These are phyloP conservation scores for Penicillium manginii DNA, from an alignment of 495 filamentous ascomycete genomes.

Conservation along the genomic window DNA sequence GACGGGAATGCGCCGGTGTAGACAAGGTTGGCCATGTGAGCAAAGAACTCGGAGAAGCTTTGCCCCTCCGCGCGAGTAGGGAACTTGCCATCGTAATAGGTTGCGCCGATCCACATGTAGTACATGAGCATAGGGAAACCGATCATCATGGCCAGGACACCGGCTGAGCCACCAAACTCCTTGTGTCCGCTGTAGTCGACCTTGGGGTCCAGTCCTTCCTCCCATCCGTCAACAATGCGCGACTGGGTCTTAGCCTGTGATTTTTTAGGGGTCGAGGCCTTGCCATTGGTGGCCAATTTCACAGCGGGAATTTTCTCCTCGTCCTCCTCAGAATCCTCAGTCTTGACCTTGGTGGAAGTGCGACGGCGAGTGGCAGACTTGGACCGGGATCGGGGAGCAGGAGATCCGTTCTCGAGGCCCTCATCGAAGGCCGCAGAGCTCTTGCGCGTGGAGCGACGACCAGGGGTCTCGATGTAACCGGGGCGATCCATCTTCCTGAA, in stretches of 20 bases:
- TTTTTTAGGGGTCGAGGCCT: conserved; percentile 31
- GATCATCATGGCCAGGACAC: conserved; percentile 83
- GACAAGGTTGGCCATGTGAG: conserved; percentile 67
- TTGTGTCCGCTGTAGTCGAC: conserved; percentile 79
- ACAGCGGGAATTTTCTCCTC: conserved; percentile 33
- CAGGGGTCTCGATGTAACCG: conserved; percentile 62
- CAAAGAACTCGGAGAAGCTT: conserved; percentile 65
- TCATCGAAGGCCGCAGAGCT: conserved; percentile 39
- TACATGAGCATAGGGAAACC: conserved; percentile 93
- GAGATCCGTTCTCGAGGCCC: conserved; percentile 34
- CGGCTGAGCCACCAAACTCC: conserved; percentile 86
- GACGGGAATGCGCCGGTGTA: conserved; percentile 83
- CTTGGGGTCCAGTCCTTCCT: conserved; percentile 70
- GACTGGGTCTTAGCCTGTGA: conserved; percentile 23
- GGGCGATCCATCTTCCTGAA: conserved; percentile 59
- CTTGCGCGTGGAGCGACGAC: conserved; percentile 48
- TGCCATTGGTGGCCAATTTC: conserved; percentile 42
- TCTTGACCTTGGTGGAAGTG: conserved; percentile 34
- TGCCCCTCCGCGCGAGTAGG: conserved; percentile 70
- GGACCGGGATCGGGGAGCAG: conserved; percentile 25
- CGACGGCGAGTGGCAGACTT: conserved; percentile 41
- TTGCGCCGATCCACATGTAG: conserved; percentile 98
- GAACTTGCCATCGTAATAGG: conserved; percentile 83
- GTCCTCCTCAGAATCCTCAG: conserved; percentile 29
- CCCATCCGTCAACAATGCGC: conserved; percentile 67